A percentile compares a stretch with the other conserved stretches of the same genome.
Evolutionary conservation across 495 filamentous ascomycete species (phyloP).

Genomic region (Penicillium robsamsonii): DNA sequence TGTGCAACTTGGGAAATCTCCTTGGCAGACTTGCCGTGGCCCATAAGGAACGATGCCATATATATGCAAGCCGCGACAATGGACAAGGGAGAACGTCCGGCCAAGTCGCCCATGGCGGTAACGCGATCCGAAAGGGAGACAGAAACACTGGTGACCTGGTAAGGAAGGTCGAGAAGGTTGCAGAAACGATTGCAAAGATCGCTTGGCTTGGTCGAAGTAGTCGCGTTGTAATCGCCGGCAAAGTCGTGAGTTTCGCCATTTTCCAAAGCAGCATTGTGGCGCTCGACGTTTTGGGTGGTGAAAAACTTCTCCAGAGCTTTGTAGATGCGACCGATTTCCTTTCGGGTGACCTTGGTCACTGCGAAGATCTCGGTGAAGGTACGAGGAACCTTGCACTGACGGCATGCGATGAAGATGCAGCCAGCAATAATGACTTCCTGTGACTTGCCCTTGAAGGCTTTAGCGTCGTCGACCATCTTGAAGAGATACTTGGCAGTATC

Average conservation of each 20-base stretch:
- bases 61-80: slow-evolving; percentile 95
- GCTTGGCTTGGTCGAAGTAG: slow-evolving; percentile 74
- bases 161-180: slow-evolving; percentile 69
- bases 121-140: slow-evolving; percentile 71
- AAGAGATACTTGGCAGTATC: slow-evolving; percentile 91
- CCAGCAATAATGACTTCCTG: slow-evolving; percentile 91
- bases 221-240: slow-evolving; percentile 65
- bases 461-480: slow-evolving; percentile 88
- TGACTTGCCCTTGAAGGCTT: slow-evolving; percentile 92
- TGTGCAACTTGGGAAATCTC: slow-evolving; percentile 78
- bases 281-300: slow-evolving; percentile 54
- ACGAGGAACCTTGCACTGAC: slow-evolving; percentile 78
- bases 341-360: slow-evolving; percentile 90
- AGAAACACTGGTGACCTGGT: slow-evolving; percentile 67
- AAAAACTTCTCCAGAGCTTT: slow-evolving; percentile 90
- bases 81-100: slow-evolving; percentile 90
- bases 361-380: slow-evolving; percentile 92
- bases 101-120: slow-evolving; percentile 69
- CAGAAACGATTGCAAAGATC: slow-evolving; percentile 89
- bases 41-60: slow-evolving; percentile 84
- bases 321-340: slow-evolving; percentile 95
- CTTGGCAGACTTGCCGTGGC: slow-evolving; percentile 71
- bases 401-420: slow-evolving; percentile 96
- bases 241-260: slow-evolving; percentile 46
- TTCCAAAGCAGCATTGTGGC: slow-evolving; percentile 47